These are phyloP conservation scores for Stentor coeruleus DNA, from an alignment of 73 alveolate species.

Conservation along the genomic window DNA sequence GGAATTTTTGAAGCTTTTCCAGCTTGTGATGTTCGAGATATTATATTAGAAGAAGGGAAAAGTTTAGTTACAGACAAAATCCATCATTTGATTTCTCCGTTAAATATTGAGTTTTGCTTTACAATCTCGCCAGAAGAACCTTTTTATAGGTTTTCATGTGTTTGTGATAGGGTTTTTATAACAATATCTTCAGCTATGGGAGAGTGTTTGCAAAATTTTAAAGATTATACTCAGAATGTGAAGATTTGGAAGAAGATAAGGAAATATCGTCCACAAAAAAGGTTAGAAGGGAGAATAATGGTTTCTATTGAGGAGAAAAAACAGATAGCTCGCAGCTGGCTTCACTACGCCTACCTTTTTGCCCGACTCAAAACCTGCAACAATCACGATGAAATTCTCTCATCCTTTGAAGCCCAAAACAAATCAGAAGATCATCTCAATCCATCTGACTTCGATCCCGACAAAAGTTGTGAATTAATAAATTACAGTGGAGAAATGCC, in stretches of 20 bases:
- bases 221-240: neutral
- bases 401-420: no score
- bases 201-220: neutral
- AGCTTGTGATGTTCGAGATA: neutral
- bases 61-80: neutral
- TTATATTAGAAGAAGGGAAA: constrained; percentile 17
- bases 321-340: neutral
- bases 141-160: neutral
- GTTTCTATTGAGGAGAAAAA: neutral
- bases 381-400: no score
- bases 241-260: neutral
- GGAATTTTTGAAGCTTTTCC: constrained; percentile 25
- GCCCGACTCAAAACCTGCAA: no score
- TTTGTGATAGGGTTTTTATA: neutral
- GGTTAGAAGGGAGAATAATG: neutral
- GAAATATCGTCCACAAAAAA: neutral
- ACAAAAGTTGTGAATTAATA: neutral
- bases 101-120: neutral
- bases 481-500: no score
- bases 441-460: neutral
- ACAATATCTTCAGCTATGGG: neutral
- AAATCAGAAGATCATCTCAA: neutral
- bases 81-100: neutral
- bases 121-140: neutral
- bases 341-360: neutral